Evolutionary conservation across 2,329 filamentous ascomycete genomes (phyloP).

Genomic region (Zymoseptoria passerinii): DNA sequence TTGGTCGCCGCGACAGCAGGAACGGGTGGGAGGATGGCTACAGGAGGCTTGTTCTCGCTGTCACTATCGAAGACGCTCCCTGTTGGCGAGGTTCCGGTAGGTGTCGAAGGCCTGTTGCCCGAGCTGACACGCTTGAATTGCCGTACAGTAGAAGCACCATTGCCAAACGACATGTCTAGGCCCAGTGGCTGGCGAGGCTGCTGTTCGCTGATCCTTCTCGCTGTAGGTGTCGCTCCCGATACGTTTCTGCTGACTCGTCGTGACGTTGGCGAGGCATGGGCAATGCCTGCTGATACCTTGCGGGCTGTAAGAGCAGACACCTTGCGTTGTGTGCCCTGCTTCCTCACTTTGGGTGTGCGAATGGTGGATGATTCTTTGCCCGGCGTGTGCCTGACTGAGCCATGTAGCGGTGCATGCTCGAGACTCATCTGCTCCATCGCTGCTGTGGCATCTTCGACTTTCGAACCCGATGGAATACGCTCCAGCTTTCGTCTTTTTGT

Average conservation of each 20-base stretch:
- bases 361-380: slow-evolving; percentile 29
- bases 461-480: slow-evolving; percentile 36
- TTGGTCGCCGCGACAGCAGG: slow-evolving; percentile 45
- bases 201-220: slow-evolving; percentile 36
- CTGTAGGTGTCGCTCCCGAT: slow-evolving; percentile 34
- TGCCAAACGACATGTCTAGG: slow-evolving; percentile 86
- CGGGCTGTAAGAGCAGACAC: slow-evolving; percentile 33
- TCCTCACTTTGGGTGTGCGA: slow-evolving; percentile 29
- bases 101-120: slow-evolving; percentile 16
- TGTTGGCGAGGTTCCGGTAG: slow-evolving; percentile 17
- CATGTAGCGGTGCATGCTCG: slow-evolving; percentile 34
- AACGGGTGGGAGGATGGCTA: slow-evolving; percentile 12
- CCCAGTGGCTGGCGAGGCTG: slow-evolving; percentile 58
- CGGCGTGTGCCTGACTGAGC: slow-evolving; percentile 14
- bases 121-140: slow-evolving; percentile 79
- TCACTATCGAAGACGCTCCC: slow-evolving; percentile 32
- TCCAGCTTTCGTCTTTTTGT: slow-evolving; percentile 42
- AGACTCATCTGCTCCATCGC: slow-evolving; percentile 37
- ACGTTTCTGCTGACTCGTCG: slow-evolving; percentile 26
- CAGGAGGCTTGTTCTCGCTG: slow-evolving; percentile 59
- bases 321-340: slow-evolving; percentile 27
- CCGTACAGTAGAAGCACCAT: slow-evolving; percentile 82
- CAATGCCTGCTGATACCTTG: slow-evolving; percentile 25
- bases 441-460: slow-evolving; percentile 31
- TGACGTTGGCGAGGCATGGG: slow-evolving; percentile 26